Evolutionary conservation across 1,139 yeast genomes (phyloP).

Genomic region (Meyerozyma elateridarum): DNA sequence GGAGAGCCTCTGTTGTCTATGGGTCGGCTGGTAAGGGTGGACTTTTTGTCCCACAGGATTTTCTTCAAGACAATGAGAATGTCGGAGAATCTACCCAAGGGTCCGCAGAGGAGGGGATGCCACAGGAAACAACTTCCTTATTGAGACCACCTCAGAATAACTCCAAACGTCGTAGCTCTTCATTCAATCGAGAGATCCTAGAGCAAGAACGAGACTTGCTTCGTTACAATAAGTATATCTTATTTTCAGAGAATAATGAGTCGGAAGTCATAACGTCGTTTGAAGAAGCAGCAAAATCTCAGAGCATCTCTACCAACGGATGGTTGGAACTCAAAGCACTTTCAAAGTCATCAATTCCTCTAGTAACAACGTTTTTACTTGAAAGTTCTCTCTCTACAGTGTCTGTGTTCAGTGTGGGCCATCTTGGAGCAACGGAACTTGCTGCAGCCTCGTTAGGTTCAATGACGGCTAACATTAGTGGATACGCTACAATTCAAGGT

Average conservation of each 20-base stretch:
- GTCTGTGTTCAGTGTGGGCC: slow-evolving; percentile 57
- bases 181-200: background rate
- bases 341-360: slow-evolving; percentile 43
- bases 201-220: slow-evolving; percentile 13
- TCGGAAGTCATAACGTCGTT: slow-evolving; percentile 10
- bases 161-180: background rate
- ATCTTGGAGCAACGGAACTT: slow-evolving; percentile 52
- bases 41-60: slow-evolving; percentile 48
- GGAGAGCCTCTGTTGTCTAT: slow-evolving; percentile 50
- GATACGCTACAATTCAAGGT: slow-evolving; percentile 56
- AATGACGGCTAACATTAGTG: slow-evolving; percentile 58
- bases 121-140: background rate
- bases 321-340: slow-evolving; percentile 38
- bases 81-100: background rate
- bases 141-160: background rate
- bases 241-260: slow-evolving; percentile 7
- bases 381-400: slow-evolving; percentile 55
- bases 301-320: slow-evolving; percentile 15
- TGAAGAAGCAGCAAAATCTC: slow-evolving; percentile 10
- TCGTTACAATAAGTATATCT: slow-evolving; percentile 8
- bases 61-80: slow-evolving; percentile 11
- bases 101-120: too few species aligned
- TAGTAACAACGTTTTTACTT: slow-evolving; percentile 48
- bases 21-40: slow-evolving; percentile 55
- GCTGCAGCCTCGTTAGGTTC: slow-evolving; percentile 63